Base-by-base conservation (phyloP, 495 filamentous ascomycete species). In the Bacidia gigantensis region DNA sequence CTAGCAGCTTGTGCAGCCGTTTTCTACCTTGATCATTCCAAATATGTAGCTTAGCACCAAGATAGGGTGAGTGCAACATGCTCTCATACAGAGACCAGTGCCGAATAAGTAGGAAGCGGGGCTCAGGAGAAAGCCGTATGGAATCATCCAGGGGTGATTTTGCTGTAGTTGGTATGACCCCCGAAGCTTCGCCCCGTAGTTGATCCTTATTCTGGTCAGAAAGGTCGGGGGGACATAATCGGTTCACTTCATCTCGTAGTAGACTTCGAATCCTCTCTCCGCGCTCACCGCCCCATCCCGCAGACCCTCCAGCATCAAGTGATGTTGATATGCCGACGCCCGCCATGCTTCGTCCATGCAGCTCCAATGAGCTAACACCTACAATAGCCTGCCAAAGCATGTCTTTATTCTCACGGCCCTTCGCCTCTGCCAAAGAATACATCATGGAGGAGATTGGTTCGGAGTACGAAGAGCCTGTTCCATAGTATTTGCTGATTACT, bases 71-170 rank as follows among this genome's bases (percentile, higher is more conserved):
- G 63, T 98, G 92, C 22, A 97, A 74, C 92, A 98, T 98, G 65
- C 88, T 94, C 57, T 98, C 92, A 64, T 97, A 96, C 2, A 98
- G 72, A 47, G 87, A 92, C 92, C 92, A 98, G 61, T 98, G 92
- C 22, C 92, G 74, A 49, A 98, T 86, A 0, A 98, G 78, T 23
- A 97, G 78, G 58, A 98, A 96, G 49, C 83, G 85, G 29, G 90
- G 94, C 65, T 98, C 92, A 0, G 93, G 92, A 0, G 89, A 95
- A 25, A 98, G 66, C 17, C 89, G 84, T 58, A 98, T 98, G 43
- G 87, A 83, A 20, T 79, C 94, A 64, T 98, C 92, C 44, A 87
- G 89, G 14, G 93, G 87, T 53, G 83, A 89, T 52, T 83, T 73
- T 1, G 89, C 92, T 12, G 87, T 86, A 0, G 88, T 95, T 26